A percentile compares a stretch with the other conserved stretches of the same genome.
Evolutionary conservation across 2,329 filamentous ascomycete species (phyloP).

Genomic region (Stachybotrys chlorohalonatus): DNA sequence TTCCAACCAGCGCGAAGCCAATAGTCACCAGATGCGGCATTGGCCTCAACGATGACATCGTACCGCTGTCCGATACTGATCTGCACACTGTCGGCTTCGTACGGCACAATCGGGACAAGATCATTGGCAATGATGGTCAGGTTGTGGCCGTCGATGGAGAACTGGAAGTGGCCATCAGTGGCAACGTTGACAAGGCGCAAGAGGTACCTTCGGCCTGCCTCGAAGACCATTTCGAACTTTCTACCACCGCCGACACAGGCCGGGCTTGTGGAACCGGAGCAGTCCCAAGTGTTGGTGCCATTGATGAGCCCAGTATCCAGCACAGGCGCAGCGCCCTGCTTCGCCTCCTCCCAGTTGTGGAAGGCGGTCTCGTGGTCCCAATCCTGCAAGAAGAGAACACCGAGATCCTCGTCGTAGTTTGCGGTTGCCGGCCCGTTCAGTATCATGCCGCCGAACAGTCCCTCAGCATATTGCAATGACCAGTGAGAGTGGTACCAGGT

Average conservation of each 20-base stretch:
- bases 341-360: constrained; percentile 17
- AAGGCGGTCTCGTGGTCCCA: constrained; percentile 42
- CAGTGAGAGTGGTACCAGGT: constrained; percentile 57
- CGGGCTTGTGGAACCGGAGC: constrained; percentile 11
- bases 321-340: constrained; percentile 7
- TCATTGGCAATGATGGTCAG: constrained; percentile 3
- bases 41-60: neutral
- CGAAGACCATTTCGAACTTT: constrained; percentile 12
- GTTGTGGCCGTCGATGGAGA: constrained; percentile 34
- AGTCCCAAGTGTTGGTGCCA: constrained; percentile 21
- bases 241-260: too few species aligned
- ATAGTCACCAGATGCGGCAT: neutral
- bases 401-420: constrained; percentile 56
- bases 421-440: constrained; percentile 51
- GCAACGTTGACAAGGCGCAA: constrained; percentile 44
- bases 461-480: constrained; percentile 39
- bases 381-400: constrained; percentile 48
- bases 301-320: constrained; percentile 39
- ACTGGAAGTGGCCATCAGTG: constrained; percentile 39
- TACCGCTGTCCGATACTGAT: neutral
- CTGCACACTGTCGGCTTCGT: neutral
- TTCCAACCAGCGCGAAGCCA: too few species aligned
- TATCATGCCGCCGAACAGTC: constrained; percentile 50
- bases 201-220: constrained; percentile 41
- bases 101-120: neutral